Evolutionary conservation across 1,139 yeast species (phyloP).

Genomic region (Geotrichum fermentans): DNA sequence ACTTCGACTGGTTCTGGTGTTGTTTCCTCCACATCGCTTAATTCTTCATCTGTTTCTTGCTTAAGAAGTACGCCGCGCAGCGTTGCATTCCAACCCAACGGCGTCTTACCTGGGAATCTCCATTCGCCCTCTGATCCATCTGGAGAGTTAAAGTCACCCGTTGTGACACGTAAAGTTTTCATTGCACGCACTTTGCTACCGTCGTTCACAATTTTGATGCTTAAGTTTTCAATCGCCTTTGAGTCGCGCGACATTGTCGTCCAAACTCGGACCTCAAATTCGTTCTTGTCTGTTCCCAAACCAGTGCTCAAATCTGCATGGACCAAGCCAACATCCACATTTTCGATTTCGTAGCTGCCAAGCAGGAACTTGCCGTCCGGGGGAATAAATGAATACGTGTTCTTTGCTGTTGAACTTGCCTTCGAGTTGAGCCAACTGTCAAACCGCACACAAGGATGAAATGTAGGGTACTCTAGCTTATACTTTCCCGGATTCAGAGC

Average conservation of each 20-base stretch:
- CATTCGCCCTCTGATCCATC: constrained; percentile 61
- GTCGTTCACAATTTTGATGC: constrained; percentile 48
- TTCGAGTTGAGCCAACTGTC: background rate
- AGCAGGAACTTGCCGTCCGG: constrained; percentile 77
- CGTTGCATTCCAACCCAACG: constrained; percentile 65
- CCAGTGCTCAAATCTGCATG: constrained; percentile 57
- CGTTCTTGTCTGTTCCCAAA: constrained; percentile 58
- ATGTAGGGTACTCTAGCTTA: constrained; percentile 39
- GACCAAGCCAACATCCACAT: constrained; percentile 50
- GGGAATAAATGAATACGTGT: constrained; percentile 63
- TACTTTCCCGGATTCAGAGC: constrained; percentile 41
- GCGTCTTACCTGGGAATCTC: constrained; percentile 57
- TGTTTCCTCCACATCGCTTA: constrained; percentile 8
- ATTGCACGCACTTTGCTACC: constrained; percentile 30
- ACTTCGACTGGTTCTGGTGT: background rate
- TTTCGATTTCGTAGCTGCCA: constrained; percentile 60
- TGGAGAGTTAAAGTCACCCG: constrained; percentile 63
- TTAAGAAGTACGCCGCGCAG: constrained; percentile 52
- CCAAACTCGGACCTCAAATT: constrained; percentile 67
- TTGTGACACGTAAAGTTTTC: constrained; percentile 57
- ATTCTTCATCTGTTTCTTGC: constrained; percentile 6
- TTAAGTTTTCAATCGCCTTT: constrained; percentile 53
- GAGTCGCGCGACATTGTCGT: constrained; percentile 51
- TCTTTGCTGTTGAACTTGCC: background rate
- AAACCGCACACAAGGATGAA: constrained; percentile 54